phyloP scores from a whole-genome alignment of 2,329 filamentous ascomycete species.

The Xylariaceae sp. region DNA sequence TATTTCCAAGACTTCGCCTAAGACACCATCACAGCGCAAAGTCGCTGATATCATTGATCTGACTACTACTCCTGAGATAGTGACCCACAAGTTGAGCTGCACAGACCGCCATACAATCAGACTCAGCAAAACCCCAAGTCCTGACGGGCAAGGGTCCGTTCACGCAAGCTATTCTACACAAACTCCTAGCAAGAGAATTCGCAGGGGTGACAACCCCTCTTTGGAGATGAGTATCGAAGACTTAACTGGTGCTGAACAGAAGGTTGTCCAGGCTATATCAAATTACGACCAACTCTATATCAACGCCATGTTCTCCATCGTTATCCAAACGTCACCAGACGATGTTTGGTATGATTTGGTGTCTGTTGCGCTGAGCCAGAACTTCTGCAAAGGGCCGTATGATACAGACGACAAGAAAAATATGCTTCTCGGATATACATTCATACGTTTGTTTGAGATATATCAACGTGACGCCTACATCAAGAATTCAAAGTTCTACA shows the following conservation, averaged over 20 bases:
- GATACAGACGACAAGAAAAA: conserved; percentile 13
- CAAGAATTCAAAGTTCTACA: conserved; percentile 18
- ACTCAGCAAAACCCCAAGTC: background rate
- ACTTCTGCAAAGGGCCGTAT: conserved; percentile 17
- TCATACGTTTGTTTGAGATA: conserved; percentile 27
- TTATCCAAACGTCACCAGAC: conserved; percentile 7
- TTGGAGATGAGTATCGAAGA: conserved; percentile 22
- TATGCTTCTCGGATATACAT: conserved; percentile 15
- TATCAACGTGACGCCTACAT: conserved; percentile 13
- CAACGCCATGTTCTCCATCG: conserved; percentile 25
- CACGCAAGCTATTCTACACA: too few species aligned
- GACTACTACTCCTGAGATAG: conserved; percentile 15
- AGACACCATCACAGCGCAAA: conserved; percentile 17
- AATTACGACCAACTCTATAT: conserved; percentile 20
- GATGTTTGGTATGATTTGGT: conserved; percentile 32
- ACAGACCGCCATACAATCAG: too few species aligned
- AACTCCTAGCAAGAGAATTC: background rate
- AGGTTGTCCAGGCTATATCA: conserved; percentile 29
- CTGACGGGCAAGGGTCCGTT: too few species aligned
- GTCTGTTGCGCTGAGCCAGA: conserved; percentile 15
- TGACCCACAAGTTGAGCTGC: conserved; percentile 7
- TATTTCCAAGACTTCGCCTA: background rate
- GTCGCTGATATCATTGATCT: conserved; percentile 19
- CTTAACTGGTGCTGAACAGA: conserved; percentile 19
- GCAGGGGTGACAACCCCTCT: background rate